Conservation (phyloP, 2,329 filamentous ascomycete genomes). For the Chalaropsis ovoidea region DNA sequence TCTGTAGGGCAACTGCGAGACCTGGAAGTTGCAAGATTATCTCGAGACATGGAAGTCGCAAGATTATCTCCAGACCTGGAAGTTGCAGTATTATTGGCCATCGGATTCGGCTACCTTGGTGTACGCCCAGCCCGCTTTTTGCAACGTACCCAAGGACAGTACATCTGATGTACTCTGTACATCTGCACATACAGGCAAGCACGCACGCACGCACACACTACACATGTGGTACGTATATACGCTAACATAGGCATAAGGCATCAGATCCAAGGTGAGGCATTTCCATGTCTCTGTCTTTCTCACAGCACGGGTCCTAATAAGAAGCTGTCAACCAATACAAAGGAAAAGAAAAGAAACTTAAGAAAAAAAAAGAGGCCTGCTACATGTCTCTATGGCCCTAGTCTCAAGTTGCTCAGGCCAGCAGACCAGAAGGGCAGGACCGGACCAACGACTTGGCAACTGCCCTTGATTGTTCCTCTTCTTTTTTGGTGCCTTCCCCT, state of each 20-base stretch:
- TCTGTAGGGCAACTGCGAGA: neutral
- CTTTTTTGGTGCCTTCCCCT: neutral
- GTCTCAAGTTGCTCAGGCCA: neutral
- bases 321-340: neutral
- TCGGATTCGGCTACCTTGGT: too few species aligned
- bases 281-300: neutral
- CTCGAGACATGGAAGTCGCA: too few species aligned
- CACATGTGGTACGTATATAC: neutral
- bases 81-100: too few species aligned
- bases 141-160: too few species aligned
- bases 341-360: neutral
- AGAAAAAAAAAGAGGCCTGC: conserved; percentile 3
- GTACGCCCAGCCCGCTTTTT: too few species aligned
- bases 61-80: too few species aligned
- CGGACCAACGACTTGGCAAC: neutral
- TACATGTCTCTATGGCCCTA: neutral
- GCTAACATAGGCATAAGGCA: neutral
- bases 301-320: neutral
- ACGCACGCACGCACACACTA: too few species aligned
- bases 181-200: neutral
- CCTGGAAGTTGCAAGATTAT: too few species aligned
- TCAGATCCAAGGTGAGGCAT: neutral
- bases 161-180: too few species aligned
- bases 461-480: neutral
- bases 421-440: neutral